These are phyloP conservation scores for Abortiporus biennis DNA, from an alignment of 1,284 basidiomycete genomes.

Conservation along the genomic window DNA sequence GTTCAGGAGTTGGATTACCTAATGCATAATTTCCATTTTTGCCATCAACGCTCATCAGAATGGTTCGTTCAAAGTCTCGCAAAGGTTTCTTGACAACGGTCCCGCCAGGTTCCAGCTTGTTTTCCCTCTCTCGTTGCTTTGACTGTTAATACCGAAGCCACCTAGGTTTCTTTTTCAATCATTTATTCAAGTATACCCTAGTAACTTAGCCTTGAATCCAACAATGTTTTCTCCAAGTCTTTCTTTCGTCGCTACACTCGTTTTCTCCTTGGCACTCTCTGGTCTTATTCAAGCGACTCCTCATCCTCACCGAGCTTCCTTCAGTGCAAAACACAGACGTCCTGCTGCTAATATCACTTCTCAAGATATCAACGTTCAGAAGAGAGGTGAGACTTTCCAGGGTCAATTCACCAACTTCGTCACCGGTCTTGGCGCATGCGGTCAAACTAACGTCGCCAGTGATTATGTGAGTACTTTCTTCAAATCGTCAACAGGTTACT, in stretches of 20 bases:
- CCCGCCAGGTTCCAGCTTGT: too few species aligned
- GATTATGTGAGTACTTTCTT: constrained; percentile 28
- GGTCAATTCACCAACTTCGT: constrained; percentile 29
- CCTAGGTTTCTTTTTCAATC: too few species aligned
- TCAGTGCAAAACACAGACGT: constrained; percentile 9
- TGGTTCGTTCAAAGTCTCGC: too few species aligned
- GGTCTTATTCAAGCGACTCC: constrained; percentile 3
- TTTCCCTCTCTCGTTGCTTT: too few species aligned
- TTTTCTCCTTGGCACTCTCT: constrained; percentile 9
- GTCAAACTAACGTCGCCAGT: constrained; percentile 22
- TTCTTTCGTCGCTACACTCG: constrained; percentile 9
- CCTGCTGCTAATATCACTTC: constrained; percentile 7
- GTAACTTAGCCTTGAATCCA: neutral
- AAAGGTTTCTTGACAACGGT: too few species aligned
- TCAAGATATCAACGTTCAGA: too few species aligned
- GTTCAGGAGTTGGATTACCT: too few species aligned
- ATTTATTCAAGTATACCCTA: neutral
- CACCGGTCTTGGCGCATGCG: constrained; percentile 32
- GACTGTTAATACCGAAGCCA: too few species aligned
- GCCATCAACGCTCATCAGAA: too few species aligned
- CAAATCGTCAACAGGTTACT: neutral
- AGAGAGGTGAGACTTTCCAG: constrained; percentile 19
- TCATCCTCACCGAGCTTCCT: too few species aligned
- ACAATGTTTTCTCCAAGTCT: constrained; percentile 8
- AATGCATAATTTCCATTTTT: too few species aligned